Percentiles rank a stretch among this genome's conserved stretches.
phyloP scores from a whole-genome alignment of 164 flowering plant genomes.

The Liquidambar formosana region DNA sequence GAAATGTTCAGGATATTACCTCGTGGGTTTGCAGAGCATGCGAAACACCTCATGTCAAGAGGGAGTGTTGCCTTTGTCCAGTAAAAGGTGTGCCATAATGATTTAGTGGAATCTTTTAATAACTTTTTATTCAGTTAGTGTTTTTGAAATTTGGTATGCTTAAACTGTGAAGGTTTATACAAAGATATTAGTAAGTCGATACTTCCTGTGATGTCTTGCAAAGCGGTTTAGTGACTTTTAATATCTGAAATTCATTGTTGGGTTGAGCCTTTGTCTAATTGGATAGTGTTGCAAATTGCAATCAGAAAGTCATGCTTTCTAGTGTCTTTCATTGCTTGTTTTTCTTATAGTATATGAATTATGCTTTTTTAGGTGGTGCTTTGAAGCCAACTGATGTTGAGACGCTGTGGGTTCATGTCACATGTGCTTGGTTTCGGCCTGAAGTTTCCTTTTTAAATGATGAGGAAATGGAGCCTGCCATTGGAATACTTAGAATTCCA shows the following conservation, averaged over 20 bases:
- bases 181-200: neutral
- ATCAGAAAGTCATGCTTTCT: neutral
- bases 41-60: slow-evolving; percentile 59
- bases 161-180: neutral
- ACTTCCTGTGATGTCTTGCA: neutral
- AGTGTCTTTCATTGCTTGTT: neutral
- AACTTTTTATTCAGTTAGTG: neutral
- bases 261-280: neutral
- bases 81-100: slow-evolving; percentile 44
- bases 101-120: neutral
- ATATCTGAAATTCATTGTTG: neutral
- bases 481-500: slow-evolving; percentile 61
- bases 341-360: slow-evolving; percentile 1
- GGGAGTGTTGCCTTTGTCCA: slow-evolving; percentile 79
- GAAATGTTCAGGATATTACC: slow-evolving; percentile 51
- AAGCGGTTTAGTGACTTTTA: neutral
- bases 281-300: neutral
- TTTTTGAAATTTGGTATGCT: neutral
- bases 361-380: slow-evolving; percentile 56
- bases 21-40: slow-evolving; percentile 81
- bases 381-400: slow-evolving; percentile 66
- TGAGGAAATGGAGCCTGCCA: slow-evolving; percentile 74
- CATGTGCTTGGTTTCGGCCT: slow-evolving; percentile 77
- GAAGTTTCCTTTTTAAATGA: slow-evolving; percentile 60
- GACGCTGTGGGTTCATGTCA: slow-evolving; percentile 65